phyloP scores from a whole-genome alignment of 169 alveolate species.

The Cryptosporidium parvum region DNA sequence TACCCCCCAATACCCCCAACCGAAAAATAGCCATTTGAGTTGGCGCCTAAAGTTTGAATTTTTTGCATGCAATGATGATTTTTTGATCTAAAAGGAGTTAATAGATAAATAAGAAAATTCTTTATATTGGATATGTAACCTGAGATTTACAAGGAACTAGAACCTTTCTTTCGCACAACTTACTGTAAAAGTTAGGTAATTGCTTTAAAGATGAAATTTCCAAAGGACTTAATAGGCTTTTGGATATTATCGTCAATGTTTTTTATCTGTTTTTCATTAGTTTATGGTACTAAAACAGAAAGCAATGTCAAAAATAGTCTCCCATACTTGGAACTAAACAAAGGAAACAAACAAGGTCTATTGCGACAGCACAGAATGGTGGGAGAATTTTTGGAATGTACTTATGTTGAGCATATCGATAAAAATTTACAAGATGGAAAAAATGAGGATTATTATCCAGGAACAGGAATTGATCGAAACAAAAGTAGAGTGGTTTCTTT shows the following conservation, averaged over 20 bases:
- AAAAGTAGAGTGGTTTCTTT: slow-evolving; percentile 29
- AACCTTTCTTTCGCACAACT: neutral
- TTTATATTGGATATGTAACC: slow-evolving; percentile 35
- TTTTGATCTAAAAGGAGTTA: slow-evolving; percentile 64
- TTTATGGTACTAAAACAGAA: neutral
- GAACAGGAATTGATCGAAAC: slow-evolving; percentile 40
- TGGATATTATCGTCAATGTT: neutral
- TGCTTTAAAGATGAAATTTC: neutral
- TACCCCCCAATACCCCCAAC: slow-evolving; percentile 46
- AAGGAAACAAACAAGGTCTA: slow-evolving; percentile 48
- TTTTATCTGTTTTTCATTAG: neutral
- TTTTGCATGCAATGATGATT: slow-evolving; percentile 31
- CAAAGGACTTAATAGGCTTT: neutral
- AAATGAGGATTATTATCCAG: neutral
- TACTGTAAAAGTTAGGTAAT: neutral
- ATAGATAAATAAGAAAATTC: slow-evolving; percentile 22
- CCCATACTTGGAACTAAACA: neutral
- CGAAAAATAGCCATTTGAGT: neutral
- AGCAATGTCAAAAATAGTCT: slow-evolving; percentile 11
- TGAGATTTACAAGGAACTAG: neutral
- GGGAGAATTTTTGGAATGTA: slow-evolving; percentile 63
- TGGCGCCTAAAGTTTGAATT: slow-evolving; percentile 40
- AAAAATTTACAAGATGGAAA: neutral
- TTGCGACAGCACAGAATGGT: slow-evolving; percentile 49
- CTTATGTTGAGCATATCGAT: slow-evolving; percentile 34